These are phyloP conservation scores for Colletotrichum lupini DNA, from an alignment of 2,329 filamentous ascomycete genomes.

Conservation along the genomic window DNA sequence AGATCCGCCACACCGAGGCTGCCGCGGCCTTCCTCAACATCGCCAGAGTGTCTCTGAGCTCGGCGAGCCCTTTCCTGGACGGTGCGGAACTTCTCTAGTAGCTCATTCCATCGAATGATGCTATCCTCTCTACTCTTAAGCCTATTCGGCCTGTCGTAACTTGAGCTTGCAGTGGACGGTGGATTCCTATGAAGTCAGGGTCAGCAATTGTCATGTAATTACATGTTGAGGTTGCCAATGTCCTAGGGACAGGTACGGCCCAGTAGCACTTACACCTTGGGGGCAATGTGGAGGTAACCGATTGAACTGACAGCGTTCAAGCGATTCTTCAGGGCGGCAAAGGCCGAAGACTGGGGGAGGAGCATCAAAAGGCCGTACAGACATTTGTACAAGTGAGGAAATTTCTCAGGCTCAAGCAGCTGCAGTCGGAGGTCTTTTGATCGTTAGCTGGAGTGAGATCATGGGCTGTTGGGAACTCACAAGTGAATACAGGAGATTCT, in stretches of 20 bases:
- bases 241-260: slow-evolving; percentile 38
- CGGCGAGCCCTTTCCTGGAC: slow-evolving; percentile 89
- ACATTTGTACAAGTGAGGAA: slow-evolving; percentile 96
- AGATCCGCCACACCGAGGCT: slow-evolving; percentile 56
- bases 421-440: slow-evolving; percentile 89
- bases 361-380: slow-evolving; percentile 98
- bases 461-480: slow-evolving; percentile 61
- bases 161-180: slow-evolving; percentile 61
- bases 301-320: slow-evolving; percentile 98
- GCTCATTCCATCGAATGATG: slow-evolving; percentile 89
- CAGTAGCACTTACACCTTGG: slow-evolving; percentile 73
- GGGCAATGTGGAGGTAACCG: slow-evolving; percentile 88
- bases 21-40: slow-evolving; percentile 58
- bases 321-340: slow-evolving; percentile 95
- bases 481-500: slow-evolving; percentile 97
- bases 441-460: background rate
- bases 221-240: slow-evolving; percentile 40
- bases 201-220: slow-evolving; percentile 41
- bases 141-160: slow-evolving; percentile 79
- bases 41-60: slow-evolving; percentile 68
- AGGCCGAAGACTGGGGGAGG: slow-evolving; percentile 96
- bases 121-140: slow-evolving; percentile 86
- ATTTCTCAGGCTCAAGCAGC: slow-evolving; percentile 92
- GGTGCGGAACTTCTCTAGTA: slow-evolving; percentile 92
- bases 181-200: slow-evolving; percentile 39